A percentile compares a stretch with the other conserved stretches of the same genome.
Evolutionary conservation across 2,329 filamentous ascomycete species (phyloP).

Genomic region (Calonectria multiphialidica): DNA sequence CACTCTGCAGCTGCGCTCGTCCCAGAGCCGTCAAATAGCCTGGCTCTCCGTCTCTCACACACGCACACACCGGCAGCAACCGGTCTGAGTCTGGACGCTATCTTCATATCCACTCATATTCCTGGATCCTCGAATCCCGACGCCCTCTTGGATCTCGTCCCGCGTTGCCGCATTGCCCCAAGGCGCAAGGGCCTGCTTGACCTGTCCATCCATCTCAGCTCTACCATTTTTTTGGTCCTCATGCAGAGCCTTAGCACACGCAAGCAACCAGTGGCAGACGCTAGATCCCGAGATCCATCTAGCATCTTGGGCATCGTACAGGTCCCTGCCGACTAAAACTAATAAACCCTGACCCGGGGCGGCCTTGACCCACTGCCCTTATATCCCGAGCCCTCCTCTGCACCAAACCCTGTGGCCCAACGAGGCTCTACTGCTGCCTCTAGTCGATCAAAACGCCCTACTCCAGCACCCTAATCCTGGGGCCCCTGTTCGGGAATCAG

Average conservation of each 20-base stretch:
- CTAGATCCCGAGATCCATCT: conserved; percentile 6
- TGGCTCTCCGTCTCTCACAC: neutral
- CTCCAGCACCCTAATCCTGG: neutral
- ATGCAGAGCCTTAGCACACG: neutral
- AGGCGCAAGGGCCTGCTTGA: neutral
- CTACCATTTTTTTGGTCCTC: neutral
- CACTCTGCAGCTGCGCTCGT: conserved; percentile 1
- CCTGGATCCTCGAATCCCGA: neutral
- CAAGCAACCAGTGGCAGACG: neutral
- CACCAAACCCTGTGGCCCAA: neutral
- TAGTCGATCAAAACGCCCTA: neutral
- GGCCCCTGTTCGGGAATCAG: neutral
- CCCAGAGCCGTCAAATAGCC: neutral
- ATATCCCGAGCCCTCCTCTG: conserved; percentile 1
- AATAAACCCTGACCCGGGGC: neutral
- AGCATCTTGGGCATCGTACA: conserved; percentile 3
- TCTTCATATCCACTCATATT: neutral
- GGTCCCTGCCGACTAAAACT: neutral
- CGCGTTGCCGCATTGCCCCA: neutral
- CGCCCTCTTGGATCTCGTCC: neutral
- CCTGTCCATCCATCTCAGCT: neutral
- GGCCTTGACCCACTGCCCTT: conserved; percentile 10
- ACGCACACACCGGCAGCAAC: neutral
- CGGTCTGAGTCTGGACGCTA: neutral
- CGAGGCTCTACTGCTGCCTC: neutral